Evolutionary conservation across 2,329 filamentous ascomycete species (phyloP).

Genomic region (Sclerotinia subarctica): DNA sequence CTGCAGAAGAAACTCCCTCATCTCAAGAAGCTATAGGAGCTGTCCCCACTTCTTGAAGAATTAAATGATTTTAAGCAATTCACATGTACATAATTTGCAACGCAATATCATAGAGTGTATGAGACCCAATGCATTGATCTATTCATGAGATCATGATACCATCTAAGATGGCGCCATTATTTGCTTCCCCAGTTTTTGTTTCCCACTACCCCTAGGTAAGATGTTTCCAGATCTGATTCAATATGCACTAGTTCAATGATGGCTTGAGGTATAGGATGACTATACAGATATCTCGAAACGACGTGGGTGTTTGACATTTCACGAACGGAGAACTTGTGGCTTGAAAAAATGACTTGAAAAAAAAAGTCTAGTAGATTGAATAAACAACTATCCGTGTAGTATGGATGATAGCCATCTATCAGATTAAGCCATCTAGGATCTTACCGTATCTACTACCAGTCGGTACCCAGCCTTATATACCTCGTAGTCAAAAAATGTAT

Average conservation of each 20-base stretch:
- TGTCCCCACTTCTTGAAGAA: constrained; percentile 31
- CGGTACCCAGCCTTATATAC: not conserved
- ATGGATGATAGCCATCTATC: not conserved
- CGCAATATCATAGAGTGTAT: constrained; percentile 2
- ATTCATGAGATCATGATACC: not conserved
- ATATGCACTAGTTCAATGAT: not conserved
- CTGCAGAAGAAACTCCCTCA: constrained; percentile 18
- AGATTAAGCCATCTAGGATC: not conserved
- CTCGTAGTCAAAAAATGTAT: not conserved
- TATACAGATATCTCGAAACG: constrained; percentile 9
- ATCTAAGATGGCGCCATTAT: not conserved
- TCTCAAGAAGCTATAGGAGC: constrained; percentile 31
- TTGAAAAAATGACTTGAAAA: not conserved
- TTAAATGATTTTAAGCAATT: not conserved
- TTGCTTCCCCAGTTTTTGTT: not conserved
- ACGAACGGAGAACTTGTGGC: not conserved
- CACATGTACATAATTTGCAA: constrained; percentile 17
- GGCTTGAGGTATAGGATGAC: not conserved
- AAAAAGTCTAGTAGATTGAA: not conserved
- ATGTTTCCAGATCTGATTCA: not conserved
- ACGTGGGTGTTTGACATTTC: constrained; percentile 2
- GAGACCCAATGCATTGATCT: constrained; percentile 2
- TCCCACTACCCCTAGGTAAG: not conserved
- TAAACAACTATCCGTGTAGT: not conserved
- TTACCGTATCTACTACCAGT: not conserved